Base-by-base conservation (phyloP, 495 filamentous ascomycete genomes). In the Penicillium turbatum region DNA sequence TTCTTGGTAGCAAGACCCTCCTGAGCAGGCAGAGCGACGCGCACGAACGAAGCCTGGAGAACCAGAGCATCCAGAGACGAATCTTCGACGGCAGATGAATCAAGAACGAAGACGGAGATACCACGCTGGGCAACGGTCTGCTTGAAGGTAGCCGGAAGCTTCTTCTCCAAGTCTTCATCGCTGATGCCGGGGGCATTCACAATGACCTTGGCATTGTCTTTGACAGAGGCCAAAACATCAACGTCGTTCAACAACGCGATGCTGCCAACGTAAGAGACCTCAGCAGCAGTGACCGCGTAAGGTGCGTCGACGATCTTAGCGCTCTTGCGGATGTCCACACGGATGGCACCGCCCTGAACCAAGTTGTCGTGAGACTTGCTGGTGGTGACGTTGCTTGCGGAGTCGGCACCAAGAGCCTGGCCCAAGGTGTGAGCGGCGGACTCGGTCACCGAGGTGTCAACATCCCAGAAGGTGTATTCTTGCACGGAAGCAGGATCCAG, bases 391-490 rank as follows among this genome's bases (percentile, higher is more conserved):
- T 93, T 95, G 70, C 72, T 86, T 1, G 85, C 74, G 0, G 85
- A 86, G 63, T 93, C 87, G 39, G 76, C 74, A 9, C 91, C 86
- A 31, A 97, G 76, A 5, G 93, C 74, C 59, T 83, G 83, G 36
- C 86, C 84, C 27, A 97, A 68, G 34, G 79, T 79, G 17, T 79
- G 64, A 8, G 90, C 82, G 24, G 90, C 85, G 44, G 77, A 75
- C 37, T 73, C 77, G 31, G 85, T 81, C 1, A 71, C 68, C 21
- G 90, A 92, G 64, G 82, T 82, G 57, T 95, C 93, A 15, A 87
- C 69, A 66, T 97, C 89, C 93, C 92, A 98, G 78, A 98, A 96
- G 17, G 84, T 82, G 75, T 91, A 98, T 62, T 97, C 88, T 63
- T 88, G 78, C 26, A 86, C 82, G 21, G 73, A 60, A 12, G 68